Conservation (phyloP, 345 rosid genomes). For the Combretum micranthum region DNA sequence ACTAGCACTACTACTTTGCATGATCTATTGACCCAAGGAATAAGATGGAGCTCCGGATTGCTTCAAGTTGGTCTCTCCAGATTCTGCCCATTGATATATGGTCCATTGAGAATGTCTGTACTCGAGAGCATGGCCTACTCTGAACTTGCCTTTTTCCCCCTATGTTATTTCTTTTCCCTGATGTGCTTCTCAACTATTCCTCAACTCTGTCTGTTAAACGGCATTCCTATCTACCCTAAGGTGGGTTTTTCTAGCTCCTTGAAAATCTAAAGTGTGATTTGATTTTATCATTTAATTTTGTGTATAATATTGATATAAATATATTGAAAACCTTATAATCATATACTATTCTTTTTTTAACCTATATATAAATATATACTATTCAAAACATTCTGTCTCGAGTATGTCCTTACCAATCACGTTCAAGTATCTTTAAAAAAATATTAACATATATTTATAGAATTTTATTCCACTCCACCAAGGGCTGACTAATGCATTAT, state of each 20-base stretch:
- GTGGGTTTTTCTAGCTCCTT: conserved; percentile 17
- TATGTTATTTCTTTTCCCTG: conserved; percentile 14
- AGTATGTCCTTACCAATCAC: too few relatives aligned
- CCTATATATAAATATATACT: too few relatives aligned
- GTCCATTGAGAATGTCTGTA: conserved; percentile 17
- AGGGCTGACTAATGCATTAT: too few relatives aligned
- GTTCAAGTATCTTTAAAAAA: too few relatives aligned
- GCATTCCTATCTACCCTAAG: conserved; percentile 33
- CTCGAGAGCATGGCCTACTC: conserved; percentile 22
- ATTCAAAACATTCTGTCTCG: too few relatives aligned
- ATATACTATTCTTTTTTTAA: too few relatives aligned
- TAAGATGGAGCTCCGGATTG: conserved; percentile 37
- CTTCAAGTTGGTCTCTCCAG: conserved; percentile 35
- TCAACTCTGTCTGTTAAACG: conserved; percentile 31
- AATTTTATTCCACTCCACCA: too few relatives aligned
- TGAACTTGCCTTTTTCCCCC: conserved; percentile 9
- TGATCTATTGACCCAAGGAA: conserved; percentile 19
- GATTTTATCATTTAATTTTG: not conserved
- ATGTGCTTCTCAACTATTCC: conserved; percentile 33
- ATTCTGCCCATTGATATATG: conserved; percentile 28
- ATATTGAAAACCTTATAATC: too few relatives aligned
- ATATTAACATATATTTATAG: too few relatives aligned
- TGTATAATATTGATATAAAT: too few relatives aligned
- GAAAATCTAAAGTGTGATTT: not conserved
- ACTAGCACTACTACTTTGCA: conserved; percentile 26